These are phyloP conservation scores for Pythium monospermum DNA, from an alignment of 352 stramenopile genomes.

Conservation along the genomic window DNA sequence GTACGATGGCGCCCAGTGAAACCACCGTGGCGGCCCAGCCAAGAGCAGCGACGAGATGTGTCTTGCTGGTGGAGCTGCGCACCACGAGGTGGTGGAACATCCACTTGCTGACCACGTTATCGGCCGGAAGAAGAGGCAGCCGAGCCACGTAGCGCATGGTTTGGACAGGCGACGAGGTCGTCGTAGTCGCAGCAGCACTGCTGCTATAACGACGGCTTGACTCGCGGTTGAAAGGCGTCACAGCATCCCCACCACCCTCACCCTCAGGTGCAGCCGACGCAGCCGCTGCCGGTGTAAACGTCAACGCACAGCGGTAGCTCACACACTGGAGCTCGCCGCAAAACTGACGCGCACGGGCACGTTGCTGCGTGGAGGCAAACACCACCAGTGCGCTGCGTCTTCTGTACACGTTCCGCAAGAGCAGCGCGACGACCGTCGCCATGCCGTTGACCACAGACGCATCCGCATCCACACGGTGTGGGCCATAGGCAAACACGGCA, in stretches of 20 bases:
- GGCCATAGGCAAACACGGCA: neutral
- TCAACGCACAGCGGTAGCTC: conserved; percentile 14
- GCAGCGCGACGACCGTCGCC: conserved; percentile 9
- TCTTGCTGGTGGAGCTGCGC: too few species aligned
- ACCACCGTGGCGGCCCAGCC: too few species aligned
- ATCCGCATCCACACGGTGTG: conserved; percentile 1
- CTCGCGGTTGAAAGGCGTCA: too few species aligned
- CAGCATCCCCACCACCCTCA: too few species aligned
- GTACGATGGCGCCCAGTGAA: neutral
- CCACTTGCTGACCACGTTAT: too few species aligned
- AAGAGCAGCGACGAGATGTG: too few species aligned
- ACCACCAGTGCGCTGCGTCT: conserved; percentile 3
- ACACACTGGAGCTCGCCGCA: conserved; percentile 16
- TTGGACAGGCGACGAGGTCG: conserved; percentile 4
- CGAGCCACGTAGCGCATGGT: conserved; percentile 9
- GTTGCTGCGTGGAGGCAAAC: too few species aligned
- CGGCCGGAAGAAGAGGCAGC: neutral
- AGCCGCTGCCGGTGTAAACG: too few species aligned
- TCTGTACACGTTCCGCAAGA: conserved; percentile 14
- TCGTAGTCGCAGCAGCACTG: neutral
- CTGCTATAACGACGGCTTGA: too few species aligned
- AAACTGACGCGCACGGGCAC: too few species aligned
- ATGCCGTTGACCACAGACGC: conserved; percentile 14
- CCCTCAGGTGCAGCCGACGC: too few species aligned
- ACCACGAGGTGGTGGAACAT: neutral